Conservation (phyloP, 2,329 filamentous ascomycete genomes). For the Cytospora leucostoma region DNA sequence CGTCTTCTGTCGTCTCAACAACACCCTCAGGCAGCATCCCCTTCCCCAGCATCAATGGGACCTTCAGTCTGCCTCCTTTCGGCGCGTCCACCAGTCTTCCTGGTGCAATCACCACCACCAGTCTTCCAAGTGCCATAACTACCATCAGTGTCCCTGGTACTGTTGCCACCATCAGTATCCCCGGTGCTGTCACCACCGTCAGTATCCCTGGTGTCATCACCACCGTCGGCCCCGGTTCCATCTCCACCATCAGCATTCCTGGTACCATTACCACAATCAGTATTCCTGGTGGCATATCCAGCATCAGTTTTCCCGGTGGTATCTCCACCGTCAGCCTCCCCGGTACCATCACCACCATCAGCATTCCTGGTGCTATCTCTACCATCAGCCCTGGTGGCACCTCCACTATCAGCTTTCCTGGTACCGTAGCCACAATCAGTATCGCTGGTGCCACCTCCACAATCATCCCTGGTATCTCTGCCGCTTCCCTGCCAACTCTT, state of each 20-base stretch:
- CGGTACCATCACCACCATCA: not conserved
- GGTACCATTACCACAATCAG: not conserved
- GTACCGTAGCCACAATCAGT: not conserved
- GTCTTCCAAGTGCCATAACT: conserved; percentile 3
- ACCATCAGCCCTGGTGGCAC: not conserved
- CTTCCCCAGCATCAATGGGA: conserved; percentile 21
- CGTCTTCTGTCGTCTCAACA: conserved; percentile 25
- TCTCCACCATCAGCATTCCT: not conserved
- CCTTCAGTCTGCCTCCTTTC: conserved; percentile 20
- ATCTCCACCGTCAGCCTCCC: not conserved
- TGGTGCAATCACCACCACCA: conserved; percentile 11
- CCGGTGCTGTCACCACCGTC: not conserved
- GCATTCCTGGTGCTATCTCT: too few relatives aligned
- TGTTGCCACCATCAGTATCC: not conserved
- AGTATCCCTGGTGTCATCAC: not conserved
- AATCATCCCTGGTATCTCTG: conserved; percentile 3
- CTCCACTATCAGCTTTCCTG: not conserved
- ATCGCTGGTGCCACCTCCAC: conserved; percentile 6
- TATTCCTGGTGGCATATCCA: conserved; percentile 3
- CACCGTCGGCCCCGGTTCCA: not conserved
- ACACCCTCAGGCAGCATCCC: conserved; percentile 20
- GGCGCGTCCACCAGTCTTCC: conserved; percentile 22
- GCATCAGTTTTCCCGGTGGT: conserved; percentile 15
- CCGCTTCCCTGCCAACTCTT: conserved; percentile 8
- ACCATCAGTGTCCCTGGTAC: not conserved